Conservation (phyloP, 345 rosid species). For the Citrus reticulata region DNA sequence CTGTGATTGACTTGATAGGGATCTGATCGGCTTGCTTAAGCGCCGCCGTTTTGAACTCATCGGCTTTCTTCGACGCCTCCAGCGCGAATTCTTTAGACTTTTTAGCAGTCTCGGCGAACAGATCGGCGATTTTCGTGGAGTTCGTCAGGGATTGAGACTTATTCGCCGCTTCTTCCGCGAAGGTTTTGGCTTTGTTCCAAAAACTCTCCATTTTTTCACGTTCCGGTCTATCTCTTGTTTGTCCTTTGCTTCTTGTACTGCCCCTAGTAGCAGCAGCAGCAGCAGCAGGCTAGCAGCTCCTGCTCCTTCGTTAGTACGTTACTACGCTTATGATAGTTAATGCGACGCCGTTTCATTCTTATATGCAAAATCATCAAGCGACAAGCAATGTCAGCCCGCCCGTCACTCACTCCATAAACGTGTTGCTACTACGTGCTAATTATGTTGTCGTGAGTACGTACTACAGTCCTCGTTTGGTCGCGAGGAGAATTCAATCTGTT, state of each 20-base stretch:
- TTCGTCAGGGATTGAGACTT: conserved; percentile 61
- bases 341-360: background rate
- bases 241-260: background rate
- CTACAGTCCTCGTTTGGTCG: too few species aligned
- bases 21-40: conserved; percentile 88
- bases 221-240: background rate
- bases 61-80: conserved; percentile 88
- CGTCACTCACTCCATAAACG: conserved; percentile 22
- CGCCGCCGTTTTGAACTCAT: conserved; percentile 64
- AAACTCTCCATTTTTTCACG: conserved; percentile 58
- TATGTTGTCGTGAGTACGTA: too few species aligned
- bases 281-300: too few species aligned
- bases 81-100: conserved; percentile 85
- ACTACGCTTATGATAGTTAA: background rate
- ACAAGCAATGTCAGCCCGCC: background rate
- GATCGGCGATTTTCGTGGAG: conserved; percentile 61
- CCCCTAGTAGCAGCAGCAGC: too few species aligned
- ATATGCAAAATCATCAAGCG: background rate
- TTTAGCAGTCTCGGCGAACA: conserved; percentile 84
- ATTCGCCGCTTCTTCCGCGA: conserved; percentile 88
- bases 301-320: background rate
- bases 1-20: conserved; percentile 75
- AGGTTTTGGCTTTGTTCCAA: conserved; percentile 79
- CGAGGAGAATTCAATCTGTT: too few species aligned
- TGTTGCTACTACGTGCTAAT: background rate